Base-by-base conservation (phyloP, 1,284 basidiomycete genomes). In the Moesziomyces globuligerus region DNA sequence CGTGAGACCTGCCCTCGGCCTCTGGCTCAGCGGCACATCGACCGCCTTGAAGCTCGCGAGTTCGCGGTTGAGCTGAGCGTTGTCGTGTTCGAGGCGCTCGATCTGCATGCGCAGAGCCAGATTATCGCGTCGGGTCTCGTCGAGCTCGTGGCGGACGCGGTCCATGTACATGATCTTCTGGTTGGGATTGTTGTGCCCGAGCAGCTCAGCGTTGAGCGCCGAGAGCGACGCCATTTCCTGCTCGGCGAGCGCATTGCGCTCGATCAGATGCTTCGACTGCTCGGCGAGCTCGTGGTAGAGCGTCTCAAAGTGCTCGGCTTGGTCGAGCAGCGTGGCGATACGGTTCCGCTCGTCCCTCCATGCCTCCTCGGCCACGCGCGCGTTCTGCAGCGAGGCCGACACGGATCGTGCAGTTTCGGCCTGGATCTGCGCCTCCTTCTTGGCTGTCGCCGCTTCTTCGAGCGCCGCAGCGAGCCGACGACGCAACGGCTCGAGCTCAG, bases 111-210 rank as follows among this genome's bases (percentile, higher is more conserved):
- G 29, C 13, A 72, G 34, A 3, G 17, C 25, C 20, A 64, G 13
- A 15, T 59, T 64, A 23, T 72, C 69, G 36, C 53, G 54, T 46
- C 64, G 59, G 40, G 51, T 49, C 8, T 61, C 55, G 21, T 64
- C 59, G 29, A 72, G 26, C 42, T 72, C 64, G 34, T 57, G 49
- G 4, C 69, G 54, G 3, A 72, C 41, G 3, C 64, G 45, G 21
- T 67, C 69, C 58, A 72, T 67, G 42, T 72, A 72, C 51, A 68
- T 53, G 40, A 68, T 72, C 64, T 67, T 72, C 39, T 72, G 69
- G 20, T 54, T 58, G 2, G 69, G 69, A 21, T 72, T 72, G 41
- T 45, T 68, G 43, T 72, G 69, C 21, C 64, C 55, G 17, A 72
- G 44, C 41, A 72, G 42, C 38, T 67, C 58, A n/a, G 64, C 37